A percentile compares a stretch with the other conserved stretches of the same genome.
These are phyloP conservation scores for Pyrenula aspistea DNA, from an alignment of 495 filamentous ascomycete genomes.

Conservation along the genomic window DNA sequence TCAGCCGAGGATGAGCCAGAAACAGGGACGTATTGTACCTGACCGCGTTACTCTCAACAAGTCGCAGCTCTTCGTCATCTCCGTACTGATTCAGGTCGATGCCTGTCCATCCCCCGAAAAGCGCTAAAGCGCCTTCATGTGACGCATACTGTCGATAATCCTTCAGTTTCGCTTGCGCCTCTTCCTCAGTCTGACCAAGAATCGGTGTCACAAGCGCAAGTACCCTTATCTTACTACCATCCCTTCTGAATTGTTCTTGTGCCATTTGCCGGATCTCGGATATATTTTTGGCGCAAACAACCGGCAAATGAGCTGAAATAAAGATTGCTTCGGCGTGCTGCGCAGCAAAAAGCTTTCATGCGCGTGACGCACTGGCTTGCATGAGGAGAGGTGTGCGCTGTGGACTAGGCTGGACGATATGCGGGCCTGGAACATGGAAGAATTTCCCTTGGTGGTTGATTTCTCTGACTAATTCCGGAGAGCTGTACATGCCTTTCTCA, in stretches of 20 bases:
- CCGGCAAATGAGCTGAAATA: conserved; percentile 34
- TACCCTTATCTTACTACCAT: conserved; percentile 39
- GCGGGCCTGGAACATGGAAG: conserved; percentile 52
- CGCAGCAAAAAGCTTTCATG: conserved; percentile 51
- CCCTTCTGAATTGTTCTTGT: conserved; percentile 27
- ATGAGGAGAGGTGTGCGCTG: conserved; percentile 55
- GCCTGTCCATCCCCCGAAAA: conserved; percentile 48
- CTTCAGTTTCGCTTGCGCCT: conserved; percentile 39
- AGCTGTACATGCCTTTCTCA: conserved; percentile 42
- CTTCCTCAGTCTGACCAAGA: conserved; percentile 40
- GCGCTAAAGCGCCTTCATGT: conserved; percentile 41
- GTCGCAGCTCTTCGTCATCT: conserved; percentile 42
- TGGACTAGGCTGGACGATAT: conserved; percentile 50
- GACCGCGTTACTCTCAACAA: conserved; percentile 54
- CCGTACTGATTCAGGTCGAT: conserved; percentile 39
- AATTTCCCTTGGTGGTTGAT: conserved; percentile 60
- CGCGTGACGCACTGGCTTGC: conserved; percentile 52
- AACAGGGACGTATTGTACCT: conserved; percentile 20
- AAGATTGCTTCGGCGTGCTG: conserved; percentile 46
- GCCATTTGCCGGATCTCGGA: conserved; percentile 38
- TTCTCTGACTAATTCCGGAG: conserved; percentile 42
- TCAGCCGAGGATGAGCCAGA: background rate
- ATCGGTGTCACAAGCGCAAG: conserved; percentile 38
- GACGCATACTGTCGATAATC: conserved; percentile 34
- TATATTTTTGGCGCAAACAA: conserved; percentile 33